Conservation (phyloP, 768 basidiomycete species). For the Tylopilus plumbeoviolaceoides region DNA sequence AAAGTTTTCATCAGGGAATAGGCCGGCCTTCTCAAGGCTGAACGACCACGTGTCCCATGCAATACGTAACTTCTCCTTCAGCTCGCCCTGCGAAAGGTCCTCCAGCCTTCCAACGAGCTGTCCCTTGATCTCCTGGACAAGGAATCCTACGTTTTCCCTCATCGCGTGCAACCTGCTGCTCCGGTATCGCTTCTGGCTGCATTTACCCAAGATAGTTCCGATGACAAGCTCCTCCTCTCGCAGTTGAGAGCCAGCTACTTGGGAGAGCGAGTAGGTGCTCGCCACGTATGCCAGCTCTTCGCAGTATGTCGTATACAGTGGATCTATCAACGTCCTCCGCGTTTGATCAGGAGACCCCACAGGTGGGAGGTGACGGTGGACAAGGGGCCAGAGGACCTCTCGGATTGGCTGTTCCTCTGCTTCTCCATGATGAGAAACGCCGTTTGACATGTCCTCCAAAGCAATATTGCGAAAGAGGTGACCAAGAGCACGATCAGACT, state of each 20-base stretch:
- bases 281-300: slow-evolving; percentile 71
- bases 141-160: slow-evolving; percentile 49
- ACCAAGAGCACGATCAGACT: slow-evolving; percentile 67
- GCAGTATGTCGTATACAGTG: slow-evolving; percentile 38
- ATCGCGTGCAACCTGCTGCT: slow-evolving; percentile 58
- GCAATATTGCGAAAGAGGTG: slow-evolving; percentile 61
- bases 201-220: slow-evolving; percentile 71
- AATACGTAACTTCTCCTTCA: slow-evolving; percentile 40
- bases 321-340: slow-evolving; percentile 8
- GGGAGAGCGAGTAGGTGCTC: slow-evolving; percentile 61
- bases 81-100: slow-evolving; percentile 21
- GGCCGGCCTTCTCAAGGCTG: slow-evolving; percentile 37
- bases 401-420: slow-evolving; percentile 33
- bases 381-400: slow-evolving; percentile 16
- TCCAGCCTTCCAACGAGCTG: slow-evolving; percentile 31
- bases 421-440: slow-evolving; percentile 5
- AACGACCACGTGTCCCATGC: slow-evolving; percentile 64
- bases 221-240: slow-evolving; percentile 71
- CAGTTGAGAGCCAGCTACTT: slow-evolving; percentile 50
- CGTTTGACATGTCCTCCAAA: slow-evolving; percentile 35
- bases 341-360: not conserved
- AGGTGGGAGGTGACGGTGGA: slow-evolving; percentile 17
- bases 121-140: slow-evolving; percentile 49
- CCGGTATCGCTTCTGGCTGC: slow-evolving; percentile 58
- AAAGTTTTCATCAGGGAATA: slow-evolving; percentile 31